Percentiles rank a stretch among this genome's conserved stretches.
phyloP scores from a whole-genome alignment of 768 basidiomycete species.

The Baorangia bicolor region DNA sequence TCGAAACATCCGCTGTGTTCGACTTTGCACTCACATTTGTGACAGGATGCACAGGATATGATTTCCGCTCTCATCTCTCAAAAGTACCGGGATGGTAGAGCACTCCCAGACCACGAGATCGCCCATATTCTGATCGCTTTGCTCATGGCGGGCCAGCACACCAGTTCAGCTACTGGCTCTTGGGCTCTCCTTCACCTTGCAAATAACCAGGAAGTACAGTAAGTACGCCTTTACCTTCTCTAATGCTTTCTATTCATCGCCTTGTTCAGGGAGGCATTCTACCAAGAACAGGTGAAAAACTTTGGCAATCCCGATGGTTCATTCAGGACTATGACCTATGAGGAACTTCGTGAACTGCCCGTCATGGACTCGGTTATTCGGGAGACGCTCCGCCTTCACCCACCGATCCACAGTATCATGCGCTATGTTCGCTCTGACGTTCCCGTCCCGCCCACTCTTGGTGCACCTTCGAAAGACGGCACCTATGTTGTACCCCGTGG shows the following conservation, averaged over 20 bases:
- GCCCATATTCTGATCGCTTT: conserved; percentile 99
- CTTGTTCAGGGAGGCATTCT: conserved; percentile 68
- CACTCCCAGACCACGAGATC: conserved; percentile 84
- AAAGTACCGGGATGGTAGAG: conserved; percentile 76
- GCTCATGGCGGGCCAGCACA: conserved; percentile 99
- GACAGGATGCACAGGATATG: conserved; percentile 84
- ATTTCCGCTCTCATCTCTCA: conserved; percentile 83
- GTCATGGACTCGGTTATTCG: conserved; percentile 87
- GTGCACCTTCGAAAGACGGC: conserved; percentile 70
- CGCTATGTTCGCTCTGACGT: conserved; percentile 88
- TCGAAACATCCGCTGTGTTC: background rate
- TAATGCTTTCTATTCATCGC: background rate
- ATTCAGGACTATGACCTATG: conserved; percentile 78
- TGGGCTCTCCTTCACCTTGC: conserved; percentile 92
- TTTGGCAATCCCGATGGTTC: conserved; percentile 81
- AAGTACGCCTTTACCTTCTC: conserved; percentile 29
- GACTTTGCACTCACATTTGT: background rate
- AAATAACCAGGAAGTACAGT: conserved; percentile 71
- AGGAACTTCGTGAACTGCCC: conserved; percentile 80
- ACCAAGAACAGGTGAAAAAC: conserved; percentile 82
- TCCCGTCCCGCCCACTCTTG: conserved; percentile 74
- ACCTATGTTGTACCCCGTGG: conserved; percentile 89
- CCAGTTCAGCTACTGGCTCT: conserved; percentile 87
- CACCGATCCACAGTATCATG: conserved; percentile 95
- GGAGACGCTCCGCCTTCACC: conserved; percentile 90